Base-by-base conservation (phyloP, 139 green algal genomes). In the Chlamydomonas sp. region DNA sequence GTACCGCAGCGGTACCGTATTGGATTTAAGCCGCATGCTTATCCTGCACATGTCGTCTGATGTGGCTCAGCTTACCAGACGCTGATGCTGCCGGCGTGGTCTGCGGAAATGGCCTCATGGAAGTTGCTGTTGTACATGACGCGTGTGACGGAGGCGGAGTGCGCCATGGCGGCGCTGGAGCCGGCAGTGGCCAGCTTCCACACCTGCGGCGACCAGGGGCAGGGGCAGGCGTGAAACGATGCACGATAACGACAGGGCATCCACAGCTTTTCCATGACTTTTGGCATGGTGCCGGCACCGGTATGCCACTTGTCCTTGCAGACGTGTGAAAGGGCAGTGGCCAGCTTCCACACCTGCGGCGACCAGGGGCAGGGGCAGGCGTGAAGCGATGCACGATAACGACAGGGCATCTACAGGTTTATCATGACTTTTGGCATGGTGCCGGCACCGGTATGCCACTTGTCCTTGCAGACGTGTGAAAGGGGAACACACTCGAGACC, bases 121-220 rank as follows among this genome's bases (percentile, higher is more conserved):
- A 95, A 96, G 68, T 89, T 83, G 49, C 87, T 67, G 89, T 95
- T 96, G 90, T 93, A 96, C 5, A 95, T 79, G 8, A 92, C 83
- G 9, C 81, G 74, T 12, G 82, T 86, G 0, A 96, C 89, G 0
- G 91, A 59, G 8, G 81, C 86, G 78, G 10, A 63, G 69, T 80
- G 88, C 72, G 80, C 73, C 81, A 64, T 82, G 63, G 64, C 79
- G 76, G 71, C 88, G 68, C 62, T 68, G 16, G 66, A 15, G 31
- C 81, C 81, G 59, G 81, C 81, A 5, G 69, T 86, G 16, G 81
- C 79, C 81, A 86, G 87, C 74, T 89, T 78, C 85, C 91, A 78
- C 20, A 85, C 80, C 80, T 86, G 80, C 10, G 12, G 77, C 31
- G 62, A 68, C 71, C 14, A 84, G 84, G 14, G 58, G 59, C 17